phyloP scores from a whole-genome alignment of 352 stramenopile species.

The Pythium coloratum region DNA sequence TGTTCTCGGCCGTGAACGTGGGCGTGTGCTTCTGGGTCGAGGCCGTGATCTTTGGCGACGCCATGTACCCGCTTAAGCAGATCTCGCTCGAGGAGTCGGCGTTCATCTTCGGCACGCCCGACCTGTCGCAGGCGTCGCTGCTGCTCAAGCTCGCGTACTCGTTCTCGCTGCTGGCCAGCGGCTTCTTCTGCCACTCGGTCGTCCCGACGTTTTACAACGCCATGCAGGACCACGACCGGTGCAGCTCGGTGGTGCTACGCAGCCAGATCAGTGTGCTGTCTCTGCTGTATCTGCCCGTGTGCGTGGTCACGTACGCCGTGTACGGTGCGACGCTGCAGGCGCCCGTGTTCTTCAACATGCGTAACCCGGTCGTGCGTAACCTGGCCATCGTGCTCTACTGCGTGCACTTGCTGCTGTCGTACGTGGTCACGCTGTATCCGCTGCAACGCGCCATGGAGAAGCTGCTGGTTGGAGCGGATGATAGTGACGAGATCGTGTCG shows the following conservation, averaged over 20 bases:
- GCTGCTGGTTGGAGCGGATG: constrained; percentile 38
- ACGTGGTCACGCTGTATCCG: constrained; percentile 66
- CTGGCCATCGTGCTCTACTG: constrained; percentile 74
- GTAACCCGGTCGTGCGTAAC: constrained; percentile 69
- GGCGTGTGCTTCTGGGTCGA: constrained; percentile 81
- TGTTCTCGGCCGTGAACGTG: constrained; percentile 74
- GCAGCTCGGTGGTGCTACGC: constrained; percentile 43
- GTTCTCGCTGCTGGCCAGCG: constrained; percentile 62
- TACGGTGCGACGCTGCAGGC: constrained; percentile 75
- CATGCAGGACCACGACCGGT: constrained; percentile 63
- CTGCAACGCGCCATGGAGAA: constrained; percentile 66
- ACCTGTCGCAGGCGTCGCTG: constrained; percentile 52
- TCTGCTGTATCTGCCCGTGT: constrained; percentile 72
- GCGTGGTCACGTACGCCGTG: constrained; percentile 72
- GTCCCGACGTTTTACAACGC: constrained; percentile 77
- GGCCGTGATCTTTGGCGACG: constrained; percentile 76
- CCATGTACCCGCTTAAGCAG: constrained; percentile 81
- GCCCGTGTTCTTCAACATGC: constrained; percentile 85
- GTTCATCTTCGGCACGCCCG: constrained; percentile 67
- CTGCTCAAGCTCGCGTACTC: constrained; percentile 71
- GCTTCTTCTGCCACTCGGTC: constrained; percentile 70
- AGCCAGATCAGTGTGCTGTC: constrained; percentile 53
- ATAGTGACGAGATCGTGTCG: constrained; percentile 11
- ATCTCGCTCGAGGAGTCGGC: constrained; percentile 60
- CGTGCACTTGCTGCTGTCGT: constrained; percentile 74